These are phyloP conservation scores for Sphagnurus paluster DNA, from an alignment of 1,284 basidiomycete genomes.

Conservation along the genomic window DNA sequence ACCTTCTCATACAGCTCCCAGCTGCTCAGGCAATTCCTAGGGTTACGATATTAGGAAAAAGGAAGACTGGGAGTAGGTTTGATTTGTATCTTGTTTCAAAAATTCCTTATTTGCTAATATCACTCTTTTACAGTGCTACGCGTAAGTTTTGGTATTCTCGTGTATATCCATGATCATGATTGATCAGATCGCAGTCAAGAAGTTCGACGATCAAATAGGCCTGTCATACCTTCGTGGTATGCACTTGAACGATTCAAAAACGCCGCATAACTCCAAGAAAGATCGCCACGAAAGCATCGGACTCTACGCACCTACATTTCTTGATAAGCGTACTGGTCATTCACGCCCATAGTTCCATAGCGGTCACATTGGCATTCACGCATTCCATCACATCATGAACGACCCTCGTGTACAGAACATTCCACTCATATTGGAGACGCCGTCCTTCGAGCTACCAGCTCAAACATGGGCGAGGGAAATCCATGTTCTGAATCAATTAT, in stretches of 20 bases:
- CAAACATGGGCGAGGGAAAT: slow-evolving; percentile 74
- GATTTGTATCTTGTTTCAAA: slow-evolving; percentile 1
- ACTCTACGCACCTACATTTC: slow-evolving; percentile 39
- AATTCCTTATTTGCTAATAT: not conserved
- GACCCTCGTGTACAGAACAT: slow-evolving; percentile 71
- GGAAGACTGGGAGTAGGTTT: slow-evolving; percentile 63
- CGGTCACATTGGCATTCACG: slow-evolving; percentile 63
- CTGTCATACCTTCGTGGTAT: slow-evolving; percentile 74
- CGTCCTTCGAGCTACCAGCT: slow-evolving; percentile 56
- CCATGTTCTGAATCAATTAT: slow-evolving; percentile 52
- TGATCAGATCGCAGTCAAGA: slow-evolving; percentile 39
- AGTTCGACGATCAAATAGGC: slow-evolving; percentile 72
- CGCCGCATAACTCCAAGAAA: slow-evolving; percentile 59
- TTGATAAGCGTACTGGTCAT: not conserved
- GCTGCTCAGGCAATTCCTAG: slow-evolving; percentile 30
- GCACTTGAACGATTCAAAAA: slow-evolving; percentile 87
- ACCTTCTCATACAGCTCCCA: not conserved
- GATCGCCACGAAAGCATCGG: slow-evolving; percentile 88
- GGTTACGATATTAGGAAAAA: slow-evolving; percentile 80
- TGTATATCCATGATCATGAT: not conserved
- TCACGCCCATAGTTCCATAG: slow-evolving; percentile 31
- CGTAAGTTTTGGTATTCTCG: slow-evolving; percentile 40
- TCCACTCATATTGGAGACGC: slow-evolving; percentile 84
- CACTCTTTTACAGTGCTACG: slow-evolving; percentile 22
- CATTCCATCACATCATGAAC: slow-evolving; percentile 69